Evolutionary conservation across 2,329 filamentous ascomycete species (phyloP), one percentile per base, ranked within the genome.

Genomic region (Penicillium paneum): DNA sequence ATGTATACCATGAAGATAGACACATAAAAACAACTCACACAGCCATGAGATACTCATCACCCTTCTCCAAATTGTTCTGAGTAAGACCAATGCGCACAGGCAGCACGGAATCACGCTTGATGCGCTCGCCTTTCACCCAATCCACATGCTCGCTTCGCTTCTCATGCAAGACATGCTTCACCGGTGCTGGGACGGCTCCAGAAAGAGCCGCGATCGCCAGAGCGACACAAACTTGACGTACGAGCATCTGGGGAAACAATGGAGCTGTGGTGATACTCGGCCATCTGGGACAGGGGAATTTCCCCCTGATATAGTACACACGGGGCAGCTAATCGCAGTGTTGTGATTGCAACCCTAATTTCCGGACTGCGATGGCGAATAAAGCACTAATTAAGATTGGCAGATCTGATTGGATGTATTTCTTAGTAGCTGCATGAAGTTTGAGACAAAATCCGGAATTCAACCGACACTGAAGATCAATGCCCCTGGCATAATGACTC

Each of bases 81-180:
- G 69, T 71, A 46, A 79, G 57, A 17, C 75, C 76, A 58, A 79
- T 78, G n/a, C 76, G 71, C 62, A 79, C 74, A 1, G 77, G 76
- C 42, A 79, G 60, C 29, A 73, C 64, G 0, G 71, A 62, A 52
- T 69, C 59, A 17, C 67, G 57, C 21, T 73, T 64, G 45, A 77
- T 59, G 32, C 70, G 71, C 42, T 71, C 62, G 28, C 69, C 59
- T 61, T 74, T 74, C 21, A 69, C 58, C 76, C 76, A 78, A 47
- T 71, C 67, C 21, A 67, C 62, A 2, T 68, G 63, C 5, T 52
- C 32, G 12, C 64, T 59, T 32, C 76, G 73, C 60, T 73, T 75
- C 58, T 79, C 76, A 58, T 78, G 76, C 11, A 76, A 57, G 24
- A 77, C 73, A 69, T 78, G 75, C 36, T 62, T 69, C 26, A 63